A percentile compares a stretch with the other conserved stretches of the same genome.
These are phyloP conservation scores for Pittosporum tobira DNA, from an alignment of 129 eudicot species.

Conservation along the genomic window DNA sequence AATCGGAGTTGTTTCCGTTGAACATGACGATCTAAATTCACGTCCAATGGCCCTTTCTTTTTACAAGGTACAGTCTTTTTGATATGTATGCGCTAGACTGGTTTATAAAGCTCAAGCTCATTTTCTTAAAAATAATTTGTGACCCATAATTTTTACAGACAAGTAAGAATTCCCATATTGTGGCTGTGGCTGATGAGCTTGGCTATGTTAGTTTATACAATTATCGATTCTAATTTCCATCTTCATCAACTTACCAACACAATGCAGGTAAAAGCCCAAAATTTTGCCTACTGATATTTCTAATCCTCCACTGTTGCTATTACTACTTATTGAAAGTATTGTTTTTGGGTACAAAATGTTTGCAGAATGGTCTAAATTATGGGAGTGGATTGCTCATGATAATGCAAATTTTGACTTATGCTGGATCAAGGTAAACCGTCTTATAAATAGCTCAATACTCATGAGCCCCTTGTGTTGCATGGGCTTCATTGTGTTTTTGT, in stretches of 20 bases:
- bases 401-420: slow-evolving; percentile 79
- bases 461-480: too few relatives aligned
- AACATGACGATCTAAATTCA: slow-evolving; percentile 26
- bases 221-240: slow-evolving; percentile 34
- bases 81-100: too few relatives aligned
- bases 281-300: neutral
- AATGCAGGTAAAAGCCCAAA: slow-evolving; percentile 53
- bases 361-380: slow-evolving; percentile 58
- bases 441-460: too few relatives aligned
- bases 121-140: slow-evolving; percentile 5
- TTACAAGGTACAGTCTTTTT: slow-evolving; percentile 52
- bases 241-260: slow-evolving; percentile 34
- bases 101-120: too few relatives aligned
- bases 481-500: too few relatives aligned
- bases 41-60: slow-evolving; percentile 95
- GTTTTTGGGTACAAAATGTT: neutral
- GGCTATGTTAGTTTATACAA: slow-evolving; percentile 60
- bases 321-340: neutral
- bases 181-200: slow-evolving; percentile 69
- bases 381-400: slow-evolving; percentile 81
- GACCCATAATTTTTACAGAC: slow-evolving; percentile 40
- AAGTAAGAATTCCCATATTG: slow-evolving; percentile 52
- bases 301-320: neutral
- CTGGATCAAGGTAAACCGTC: slow-evolving; percentile 66
- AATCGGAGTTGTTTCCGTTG: slow-evolving; percentile 46